phyloP scores from a whole-genome alignment of 2,329 filamentous ascomycete genomes.

The Diaporthe sp. region DNA sequence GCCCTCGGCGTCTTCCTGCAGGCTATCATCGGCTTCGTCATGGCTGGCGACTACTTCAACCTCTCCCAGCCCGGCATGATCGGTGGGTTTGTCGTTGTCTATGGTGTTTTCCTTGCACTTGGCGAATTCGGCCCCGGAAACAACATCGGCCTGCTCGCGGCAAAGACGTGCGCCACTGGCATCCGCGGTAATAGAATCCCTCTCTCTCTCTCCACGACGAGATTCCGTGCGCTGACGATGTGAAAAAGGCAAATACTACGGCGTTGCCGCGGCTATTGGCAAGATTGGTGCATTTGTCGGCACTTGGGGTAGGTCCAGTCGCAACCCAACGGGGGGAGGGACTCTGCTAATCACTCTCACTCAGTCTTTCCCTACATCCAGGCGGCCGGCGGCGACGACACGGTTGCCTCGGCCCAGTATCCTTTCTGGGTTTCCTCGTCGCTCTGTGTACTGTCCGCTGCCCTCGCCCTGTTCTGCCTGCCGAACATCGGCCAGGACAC shows the following conservation, averaged over 20 bases:
- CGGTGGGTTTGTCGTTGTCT: slow-evolving; percentile 83
- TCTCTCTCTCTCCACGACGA: too few relatives aligned
- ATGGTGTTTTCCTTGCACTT: slow-evolving; percentile 82
- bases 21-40: slow-evolving; percentile 86
- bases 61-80: slow-evolving; percentile 78
- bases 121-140: slow-evolving; percentile 90
- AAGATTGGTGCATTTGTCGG: slow-evolving; percentile 90
- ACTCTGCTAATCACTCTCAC: background rate
- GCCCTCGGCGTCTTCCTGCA: slow-evolving; percentile 79
- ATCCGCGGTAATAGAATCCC: slow-evolving; percentile 73
- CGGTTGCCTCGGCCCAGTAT: slow-evolving; percentile 78
- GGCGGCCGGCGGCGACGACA: slow-evolving; percentile 68
- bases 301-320: slow-evolving; percentile 66
- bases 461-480: slow-evolving; percentile 74
- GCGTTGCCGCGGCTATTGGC: slow-evolving; percentile 79
- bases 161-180: slow-evolving; percentile 89
- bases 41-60: slow-evolving; percentile 82
- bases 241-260: slow-evolving; percentile 70
- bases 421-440: slow-evolving; percentile 89
- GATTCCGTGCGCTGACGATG: background rate
- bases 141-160: slow-evolving; percentile 89
- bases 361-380: slow-evolving; percentile 79
- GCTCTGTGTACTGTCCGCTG: slow-evolving; percentile 82
- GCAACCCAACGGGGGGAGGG: background rate
- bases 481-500: slow-evolving; percentile 89